phyloP scores from a whole-genome alignment of 2,329 filamentous ascomycete species.

The Ophiostoma australiae region DNA sequence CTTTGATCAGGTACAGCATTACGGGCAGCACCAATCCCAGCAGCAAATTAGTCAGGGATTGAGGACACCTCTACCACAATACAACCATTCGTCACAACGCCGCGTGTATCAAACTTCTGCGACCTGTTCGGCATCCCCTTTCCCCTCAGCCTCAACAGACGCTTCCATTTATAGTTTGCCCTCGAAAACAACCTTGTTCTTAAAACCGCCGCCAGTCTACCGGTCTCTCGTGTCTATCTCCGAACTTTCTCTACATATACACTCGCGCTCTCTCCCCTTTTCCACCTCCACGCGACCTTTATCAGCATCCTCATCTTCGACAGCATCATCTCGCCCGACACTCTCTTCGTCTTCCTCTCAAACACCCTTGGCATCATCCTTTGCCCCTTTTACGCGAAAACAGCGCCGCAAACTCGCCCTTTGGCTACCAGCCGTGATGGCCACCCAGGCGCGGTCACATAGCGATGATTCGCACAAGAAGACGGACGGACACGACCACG shows the following conservation, averaged over 20 bases:
- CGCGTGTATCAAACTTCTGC: slow-evolving; percentile 34
- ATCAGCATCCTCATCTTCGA: slow-evolving; percentile 7
- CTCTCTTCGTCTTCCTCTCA: slow-evolving; percentile 14
- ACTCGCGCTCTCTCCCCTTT: slow-evolving; percentile 11
- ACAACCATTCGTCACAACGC: slow-evolving; percentile 22
- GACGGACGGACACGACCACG: slow-evolving; percentile 42
- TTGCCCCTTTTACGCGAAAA: slow-evolving; percentile 24
- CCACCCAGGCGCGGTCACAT: slow-evolving; percentile 28
- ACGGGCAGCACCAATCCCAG: slow-evolving; percentile 9
- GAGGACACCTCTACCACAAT: slow-evolving; percentile 36
- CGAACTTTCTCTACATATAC: slow-evolving; percentile 12
- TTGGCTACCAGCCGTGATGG: slow-evolving; percentile 32
- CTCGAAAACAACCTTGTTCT: slow-evolving; percentile 20
- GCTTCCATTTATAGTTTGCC: slow-evolving; percentile 27
- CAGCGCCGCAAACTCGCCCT: slow-evolving; percentile 24
- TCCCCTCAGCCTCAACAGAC: neutral
- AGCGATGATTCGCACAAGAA: slow-evolving; percentile 50
- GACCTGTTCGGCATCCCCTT: slow-evolving; percentile 18
- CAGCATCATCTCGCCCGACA: slow-evolving; percentile 19
- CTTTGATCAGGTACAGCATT: neutral
- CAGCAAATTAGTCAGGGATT: slow-evolving; percentile 28
- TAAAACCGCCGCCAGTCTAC: slow-evolving; percentile 2
- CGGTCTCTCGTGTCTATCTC: slow-evolving; percentile 15
- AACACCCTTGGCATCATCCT: slow-evolving; percentile 13
- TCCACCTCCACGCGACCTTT: slow-evolving; percentile 24